Base-by-base conservation (phyloP, 805 yeast species). In the Candida ficus region DNA sequence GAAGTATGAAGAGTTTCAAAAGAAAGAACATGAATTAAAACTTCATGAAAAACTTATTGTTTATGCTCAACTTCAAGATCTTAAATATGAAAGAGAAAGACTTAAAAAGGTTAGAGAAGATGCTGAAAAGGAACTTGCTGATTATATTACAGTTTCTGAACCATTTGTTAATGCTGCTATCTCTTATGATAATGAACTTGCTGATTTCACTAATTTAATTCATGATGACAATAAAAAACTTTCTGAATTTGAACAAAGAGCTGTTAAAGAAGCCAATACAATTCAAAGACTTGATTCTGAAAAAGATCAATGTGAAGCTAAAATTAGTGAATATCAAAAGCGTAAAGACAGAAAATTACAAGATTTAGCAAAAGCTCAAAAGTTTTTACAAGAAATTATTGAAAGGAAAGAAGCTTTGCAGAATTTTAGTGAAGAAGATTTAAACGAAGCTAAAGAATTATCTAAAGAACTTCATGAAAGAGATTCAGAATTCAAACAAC, bases 21-120 rank as follows among this genome's bases (percentile, higher is more conserved):
- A 62, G 23, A 73, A 77, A 42, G 64, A 69, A 30, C 47, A 56
- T 28, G 73, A 76, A 29, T 60, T 80, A 5, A 66, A 66, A 3
- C 53, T 63, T 30, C 80, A 79, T 54, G 63, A 66, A 38, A 68
- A 69, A 36, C 49, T 75, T 12, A 48, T 72, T 18, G 77, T 76
- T 3, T 73, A 75, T 49, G 77, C 74, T 16, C 67, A 66, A 23
- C 54, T 73, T 7, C 69, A 69, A 29, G 71, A 69, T 29, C 62
- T 63, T 31, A 44, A 54, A 26, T 35, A 20, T 13, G 47, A 53
- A 37, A 36, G 38, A 7, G 43, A 46, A 14, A 35, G 22, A 3
- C 40, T 54, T 14, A 62, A 61, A 31, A 47, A 43, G 5, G 57
- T 57, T 21, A 53, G 63, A 25, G 49, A 53, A 10, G 38, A 36